Evolutionary conservation across 2,329 filamentous ascomycete genomes (phyloP), one percentile per base, ranked within the genome.

Genomic region (Podosphaera xanthii): DNA sequence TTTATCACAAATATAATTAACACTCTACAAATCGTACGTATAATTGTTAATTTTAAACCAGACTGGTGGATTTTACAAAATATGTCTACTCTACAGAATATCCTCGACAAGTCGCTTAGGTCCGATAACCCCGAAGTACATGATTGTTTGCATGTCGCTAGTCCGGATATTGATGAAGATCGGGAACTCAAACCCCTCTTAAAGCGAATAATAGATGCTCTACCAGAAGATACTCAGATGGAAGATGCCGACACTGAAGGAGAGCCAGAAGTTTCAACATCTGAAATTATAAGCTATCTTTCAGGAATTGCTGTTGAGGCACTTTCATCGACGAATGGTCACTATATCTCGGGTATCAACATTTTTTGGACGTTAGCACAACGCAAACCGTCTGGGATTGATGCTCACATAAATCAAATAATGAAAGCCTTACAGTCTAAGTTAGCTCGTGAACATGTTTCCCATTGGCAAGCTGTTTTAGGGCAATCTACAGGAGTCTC

Each of bases 401-500:
- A 98, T 69, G 79, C 87, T 61, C 92, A 98, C 67, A 89, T 97
- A 59, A 75, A 79, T 2, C 81, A 84, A 35, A 76, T 98, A 50
- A 94, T 98, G 85, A 96, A 95, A 71, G 88, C 87, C 0, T 78
- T 99, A 65, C 91, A 94, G 65, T 80, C 81, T 57, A 96, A 96
- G 71, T 79, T 98, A 64, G 90, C 90, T 0, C 85, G 92, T 65
- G 92, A 98, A 63, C 92, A 98, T 71, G 84, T 98, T 70, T 87
- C 75, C 70, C 86, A 82, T 65, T 88, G 85, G 65, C 77, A 79
- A 36, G 75, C 77, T 5, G 70, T 78, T 57, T 75, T 76, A 61
- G 77, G 75, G 61, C 75, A 81, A 65, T 72, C 70, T 69, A 68
- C 64, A 63, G 55, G 66, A 55, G 59, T 71, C 65, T 63, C 64